These are phyloP conservation scores for Plantago coronopus DNA, from an alignment of 305 asterid genomes.

Conservation along the genomic window DNA sequence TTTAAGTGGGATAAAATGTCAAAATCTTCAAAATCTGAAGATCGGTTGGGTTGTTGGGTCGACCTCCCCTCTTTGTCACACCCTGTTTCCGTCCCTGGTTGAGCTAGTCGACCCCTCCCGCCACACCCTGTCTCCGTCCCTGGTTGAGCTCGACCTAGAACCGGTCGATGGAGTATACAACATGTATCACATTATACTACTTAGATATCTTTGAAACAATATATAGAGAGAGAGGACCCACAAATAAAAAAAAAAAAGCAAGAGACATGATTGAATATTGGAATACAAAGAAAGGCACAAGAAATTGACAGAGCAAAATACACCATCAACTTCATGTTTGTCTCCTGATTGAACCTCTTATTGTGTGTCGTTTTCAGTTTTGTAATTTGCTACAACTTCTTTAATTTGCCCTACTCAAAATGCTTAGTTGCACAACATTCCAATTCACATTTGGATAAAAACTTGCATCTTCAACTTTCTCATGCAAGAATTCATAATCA, in stretches of 20 bases:
- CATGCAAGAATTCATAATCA: neutral
- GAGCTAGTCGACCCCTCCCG: no score
- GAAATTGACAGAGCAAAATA: constrained; percentile 12
- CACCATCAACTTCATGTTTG: constrained; percentile 21
- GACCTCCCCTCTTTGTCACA: no score
- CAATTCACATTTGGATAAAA: constrained; percentile 11
- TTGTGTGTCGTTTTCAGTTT: constrained; percentile 18
- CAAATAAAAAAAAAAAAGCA: constrained; percentile 4
- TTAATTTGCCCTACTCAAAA: neutral
- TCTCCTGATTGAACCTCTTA: constrained; percentile 18
- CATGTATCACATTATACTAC: no score
- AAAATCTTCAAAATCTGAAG: no score
- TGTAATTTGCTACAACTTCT: constrained; percentile 9
- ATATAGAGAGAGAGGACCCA: constrained; percentile 18
- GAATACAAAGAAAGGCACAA: neutral
- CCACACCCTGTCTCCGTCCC: no score
- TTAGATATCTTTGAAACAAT: no score
- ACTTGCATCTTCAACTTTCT: constrained; percentile 5
- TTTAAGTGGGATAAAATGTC: no score
- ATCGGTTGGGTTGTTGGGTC: no score
- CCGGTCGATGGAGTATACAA: no score
- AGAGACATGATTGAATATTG: constrained; percentile 6
- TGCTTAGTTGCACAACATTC: neutral
- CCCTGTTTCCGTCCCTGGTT: no score
- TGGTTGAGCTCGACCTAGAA: no score